Evolutionary conservation across 2,329 filamentous ascomycete genomes (phyloP).

Genomic region (Sclerotinia minor): DNA sequence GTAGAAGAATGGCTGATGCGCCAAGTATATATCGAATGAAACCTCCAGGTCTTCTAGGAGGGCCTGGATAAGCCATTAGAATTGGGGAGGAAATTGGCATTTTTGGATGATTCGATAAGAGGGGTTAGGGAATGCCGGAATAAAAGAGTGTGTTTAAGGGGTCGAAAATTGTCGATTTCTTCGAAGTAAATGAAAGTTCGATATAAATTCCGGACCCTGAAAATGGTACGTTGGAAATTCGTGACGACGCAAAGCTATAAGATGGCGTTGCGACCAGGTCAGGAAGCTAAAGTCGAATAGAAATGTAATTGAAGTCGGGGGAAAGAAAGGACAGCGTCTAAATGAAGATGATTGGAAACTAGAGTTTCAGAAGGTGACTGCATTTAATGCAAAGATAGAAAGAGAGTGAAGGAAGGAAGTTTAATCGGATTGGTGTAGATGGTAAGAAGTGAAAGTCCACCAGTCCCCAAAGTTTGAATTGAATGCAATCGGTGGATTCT

Average conservation of each 20-base stretch:
- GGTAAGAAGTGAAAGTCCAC: too few relatives aligned
- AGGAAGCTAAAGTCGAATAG: background rate
- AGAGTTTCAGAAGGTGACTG: background rate
- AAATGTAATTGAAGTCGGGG: background rate
- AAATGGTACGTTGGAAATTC: background rate
- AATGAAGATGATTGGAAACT: background rate
- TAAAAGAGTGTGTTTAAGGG: background rate
- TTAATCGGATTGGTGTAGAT: background rate
- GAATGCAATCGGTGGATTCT: background rate
- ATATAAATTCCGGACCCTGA: background rate
- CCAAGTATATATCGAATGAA: constrained; percentile 33
- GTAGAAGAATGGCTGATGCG: constrained; percentile 27
- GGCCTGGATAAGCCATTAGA: constrained; percentile 37
- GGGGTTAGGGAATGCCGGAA: background rate
- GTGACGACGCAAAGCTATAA: background rate
- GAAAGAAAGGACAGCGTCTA: constrained; percentile 11
- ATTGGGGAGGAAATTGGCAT: constrained; percentile 39
- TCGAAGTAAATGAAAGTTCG: background rate
- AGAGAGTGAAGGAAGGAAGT: background rate
- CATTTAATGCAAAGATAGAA: background rate
- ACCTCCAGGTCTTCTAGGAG: constrained; percentile 37
- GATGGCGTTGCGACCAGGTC: background rate
- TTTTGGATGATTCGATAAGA: background rate
- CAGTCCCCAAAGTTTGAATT: background rate
- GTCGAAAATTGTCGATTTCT: background rate